Percentiles rank a stretch among this genome's conserved stretches.
These are phyloP conservation scores for Grammothele lineata DNA, from an alignment of 768 basidiomycete genomes.

Conservation along the genomic window DNA sequence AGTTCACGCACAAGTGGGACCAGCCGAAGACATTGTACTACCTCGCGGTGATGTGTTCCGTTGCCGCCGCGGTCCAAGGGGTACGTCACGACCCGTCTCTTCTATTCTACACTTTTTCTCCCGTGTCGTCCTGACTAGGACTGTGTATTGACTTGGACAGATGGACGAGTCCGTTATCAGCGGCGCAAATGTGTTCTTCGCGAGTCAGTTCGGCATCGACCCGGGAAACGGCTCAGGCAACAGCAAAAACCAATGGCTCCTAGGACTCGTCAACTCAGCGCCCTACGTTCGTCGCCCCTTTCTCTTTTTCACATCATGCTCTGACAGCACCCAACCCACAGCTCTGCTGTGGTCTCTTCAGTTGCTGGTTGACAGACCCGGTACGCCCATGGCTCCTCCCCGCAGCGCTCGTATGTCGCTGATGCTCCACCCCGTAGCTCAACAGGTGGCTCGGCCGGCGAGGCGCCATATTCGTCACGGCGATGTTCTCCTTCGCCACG, in stretches of 20 bases:
- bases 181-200: constrained; percentile 50
- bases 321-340: constrained; percentile 7
- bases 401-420: too few relatives aligned
- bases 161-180: constrained; percentile 53
- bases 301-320: too few relatives aligned
- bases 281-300: constrained; percentile 38
- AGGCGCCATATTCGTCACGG: constrained; percentile 48
- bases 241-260: constrained; percentile 55
- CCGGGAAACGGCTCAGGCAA: constrained; percentile 5
- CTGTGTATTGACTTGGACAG: constrained; percentile 14
- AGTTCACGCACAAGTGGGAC: constrained; percentile 42
- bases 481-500: constrained; percentile 35
- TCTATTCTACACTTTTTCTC: neutral
- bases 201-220: constrained; percentile 49
- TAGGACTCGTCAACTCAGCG: constrained; percentile 70
- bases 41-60: constrained; percentile 51
- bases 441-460: constrained; percentile 40
- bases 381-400: too few relatives aligned
- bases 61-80: constrained; percentile 76
- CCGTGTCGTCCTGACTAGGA: constrained; percentile 10
- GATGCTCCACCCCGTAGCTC: too few relatives aligned
- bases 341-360: constrained; percentile 48
- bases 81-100: constrained; percentile 22
- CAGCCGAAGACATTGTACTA: constrained; percentile 44
- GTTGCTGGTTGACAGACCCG: constrained; percentile 66